Conservation (phyloP, 179 eudicot genomes). For the Actinidia arguta region DNA sequence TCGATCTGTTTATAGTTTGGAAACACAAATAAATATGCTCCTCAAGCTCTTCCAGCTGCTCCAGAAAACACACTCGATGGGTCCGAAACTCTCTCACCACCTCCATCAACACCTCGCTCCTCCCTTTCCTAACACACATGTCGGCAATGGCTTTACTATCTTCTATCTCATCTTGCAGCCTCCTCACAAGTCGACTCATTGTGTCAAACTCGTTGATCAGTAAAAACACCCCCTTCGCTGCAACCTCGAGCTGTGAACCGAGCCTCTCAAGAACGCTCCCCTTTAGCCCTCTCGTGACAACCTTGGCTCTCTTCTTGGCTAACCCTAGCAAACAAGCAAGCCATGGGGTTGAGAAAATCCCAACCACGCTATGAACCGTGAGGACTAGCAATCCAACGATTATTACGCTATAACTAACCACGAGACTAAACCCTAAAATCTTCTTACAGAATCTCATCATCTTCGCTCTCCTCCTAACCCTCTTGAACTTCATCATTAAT, state of each 20-base stretch:
- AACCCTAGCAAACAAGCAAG: constrained; percentile 36
- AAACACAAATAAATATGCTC: constrained; percentile 76
- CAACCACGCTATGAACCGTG: constrained; percentile 52
- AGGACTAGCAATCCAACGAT: constrained; percentile 44
- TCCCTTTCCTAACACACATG: constrained; percentile 63
- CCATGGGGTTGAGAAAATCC: constrained; percentile 53
- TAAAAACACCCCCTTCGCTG: constrained; percentile 78
- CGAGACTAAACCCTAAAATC: constrained; percentile 30
- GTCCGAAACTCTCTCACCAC: constrained; percentile 56
- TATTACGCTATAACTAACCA: constrained; percentile 36
- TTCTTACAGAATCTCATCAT: constrained; percentile 43
- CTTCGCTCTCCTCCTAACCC: constrained; percentile 46
- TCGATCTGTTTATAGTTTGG: constrained; percentile 72
- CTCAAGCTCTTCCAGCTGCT: constrained; percentile 84
- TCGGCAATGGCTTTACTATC: constrained; percentile 52
- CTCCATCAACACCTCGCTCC: constrained; percentile 59
- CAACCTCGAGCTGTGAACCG: constrained; percentile 59
- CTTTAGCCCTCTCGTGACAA: constrained; percentile 5
- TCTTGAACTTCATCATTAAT: constrained; percentile 44
- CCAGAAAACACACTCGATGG: constrained; percentile 52
- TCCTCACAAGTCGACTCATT: constrained; percentile 63
- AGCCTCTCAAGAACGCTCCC: constrained; percentile 30
- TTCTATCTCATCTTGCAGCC: constrained; percentile 72
- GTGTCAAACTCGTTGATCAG: constrained; percentile 79
- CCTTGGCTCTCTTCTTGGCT: constrained; percentile 29